phyloP scores from a whole-genome alignment of 352 stramenopile genomes.

The Globisporangium canariense region DNA sequence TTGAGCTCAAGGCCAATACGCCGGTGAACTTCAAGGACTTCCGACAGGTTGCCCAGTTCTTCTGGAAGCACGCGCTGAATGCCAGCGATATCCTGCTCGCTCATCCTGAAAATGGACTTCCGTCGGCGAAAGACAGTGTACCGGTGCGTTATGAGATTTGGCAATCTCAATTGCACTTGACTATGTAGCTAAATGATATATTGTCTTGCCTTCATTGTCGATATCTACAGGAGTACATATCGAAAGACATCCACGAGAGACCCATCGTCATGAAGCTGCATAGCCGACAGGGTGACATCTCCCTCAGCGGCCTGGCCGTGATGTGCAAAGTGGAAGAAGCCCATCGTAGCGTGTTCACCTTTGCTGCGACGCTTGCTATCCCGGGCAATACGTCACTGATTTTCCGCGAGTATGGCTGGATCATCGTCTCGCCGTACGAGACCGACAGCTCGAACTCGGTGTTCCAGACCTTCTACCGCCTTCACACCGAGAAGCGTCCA shows the following conservation, averaged over 20 bases:
- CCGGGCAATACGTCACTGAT: slow-evolving; percentile 1
- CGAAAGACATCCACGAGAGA: neutral
- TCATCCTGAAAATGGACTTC: neutral
- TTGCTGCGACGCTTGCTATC: slow-evolving; percentile 11
- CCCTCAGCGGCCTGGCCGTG: slow-evolving; percentile 9
- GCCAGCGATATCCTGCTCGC: neutral
- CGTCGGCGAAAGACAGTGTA: neutral
- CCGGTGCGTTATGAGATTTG: neutral
- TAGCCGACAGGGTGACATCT: neutral
- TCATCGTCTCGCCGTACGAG: slow-evolving; percentile 8
- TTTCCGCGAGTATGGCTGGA: slow-evolving; percentile 15
- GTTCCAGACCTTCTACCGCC: slow-evolving; percentile 13
- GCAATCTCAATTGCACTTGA: neutral
- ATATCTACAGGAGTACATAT: neutral
- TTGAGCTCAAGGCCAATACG: slow-evolving; percentile 19
- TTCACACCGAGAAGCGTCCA: slow-evolving; percentile 10
- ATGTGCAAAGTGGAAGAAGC: slow-evolving; percentile 12
- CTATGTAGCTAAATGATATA: neutral
- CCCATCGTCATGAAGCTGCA: slow-evolving; percentile 1
- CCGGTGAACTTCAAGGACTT: slow-evolving; percentile 9
- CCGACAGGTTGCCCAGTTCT: neutral
- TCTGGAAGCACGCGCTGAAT: neutral
- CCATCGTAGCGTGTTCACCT: slow-evolving; percentile 15
- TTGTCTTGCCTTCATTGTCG: neutral
- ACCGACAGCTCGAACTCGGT: neutral